Evolutionary conservation across 2,329 filamentous ascomycete genomes (phyloP).

Genomic region (Fusarium sp.): DNA sequence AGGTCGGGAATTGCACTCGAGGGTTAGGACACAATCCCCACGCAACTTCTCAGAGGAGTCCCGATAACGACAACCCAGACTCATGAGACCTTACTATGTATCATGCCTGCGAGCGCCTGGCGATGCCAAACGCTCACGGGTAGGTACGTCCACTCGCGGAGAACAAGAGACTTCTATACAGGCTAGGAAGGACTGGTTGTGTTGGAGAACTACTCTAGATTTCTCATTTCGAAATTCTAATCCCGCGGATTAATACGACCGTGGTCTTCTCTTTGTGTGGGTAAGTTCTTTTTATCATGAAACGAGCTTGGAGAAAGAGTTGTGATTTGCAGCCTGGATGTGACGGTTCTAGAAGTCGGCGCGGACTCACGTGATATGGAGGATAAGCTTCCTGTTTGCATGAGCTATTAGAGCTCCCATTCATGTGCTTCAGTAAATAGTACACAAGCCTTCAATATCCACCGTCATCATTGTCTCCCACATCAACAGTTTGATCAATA

Average conservation of each 20-base stretch:
- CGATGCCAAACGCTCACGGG: conserved; percentile 85
- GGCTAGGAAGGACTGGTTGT: conserved; percentile 1
- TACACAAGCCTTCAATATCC: neutral
- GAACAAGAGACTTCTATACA: conserved; percentile 54
- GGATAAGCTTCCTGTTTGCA: neutral
- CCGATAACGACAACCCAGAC: conserved; percentile 28
- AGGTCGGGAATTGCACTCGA: conserved; percentile 94
- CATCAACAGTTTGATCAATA: neutral
- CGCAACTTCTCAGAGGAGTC: conserved; percentile 84
- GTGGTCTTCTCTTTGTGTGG: neutral
- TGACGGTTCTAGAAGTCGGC: neutral
- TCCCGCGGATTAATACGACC: neutral
- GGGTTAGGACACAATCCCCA: conserved; percentile 85
- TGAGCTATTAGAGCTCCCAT: neutral
- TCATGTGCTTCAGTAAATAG: neutral
- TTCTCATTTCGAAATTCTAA: neutral
- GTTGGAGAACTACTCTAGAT: conserved; percentile 14
- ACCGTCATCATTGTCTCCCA: neutral
- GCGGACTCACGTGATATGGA: neutral
- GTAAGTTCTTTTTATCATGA: conserved; percentile 33
- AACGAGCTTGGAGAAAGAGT: conserved; percentile 28
- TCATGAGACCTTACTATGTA: conserved; percentile 71
- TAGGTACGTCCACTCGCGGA: conserved; percentile 64
- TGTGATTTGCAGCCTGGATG: neutral
- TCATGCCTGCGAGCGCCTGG: conserved; percentile 82